phyloP scores from a whole-genome alignment of 129 eudicot species.

The Heracleum sosnowskyi region DNA sequence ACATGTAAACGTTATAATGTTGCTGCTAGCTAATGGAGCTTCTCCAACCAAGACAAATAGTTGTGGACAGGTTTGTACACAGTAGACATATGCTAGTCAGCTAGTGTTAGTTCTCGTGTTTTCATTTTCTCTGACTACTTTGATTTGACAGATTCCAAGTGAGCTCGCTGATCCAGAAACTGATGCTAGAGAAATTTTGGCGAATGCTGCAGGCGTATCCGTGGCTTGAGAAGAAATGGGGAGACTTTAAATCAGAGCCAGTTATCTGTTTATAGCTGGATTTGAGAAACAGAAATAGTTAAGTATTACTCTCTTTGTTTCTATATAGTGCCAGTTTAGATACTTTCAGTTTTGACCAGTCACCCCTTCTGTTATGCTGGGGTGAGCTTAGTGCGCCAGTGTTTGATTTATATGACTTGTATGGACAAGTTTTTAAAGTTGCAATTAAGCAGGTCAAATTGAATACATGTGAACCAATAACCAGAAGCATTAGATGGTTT shows the following conservation, averaged over 20 bases:
- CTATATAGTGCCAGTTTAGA: neutral
- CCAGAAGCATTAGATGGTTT: neutral
- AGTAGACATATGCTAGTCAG: neutral
- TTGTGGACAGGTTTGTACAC: slow-evolving; percentile 58
- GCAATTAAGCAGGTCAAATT: neutral
- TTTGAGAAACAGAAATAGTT: neutral
- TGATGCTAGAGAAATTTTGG: slow-evolving; percentile 48
- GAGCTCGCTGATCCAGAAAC: slow-evolving; percentile 72
- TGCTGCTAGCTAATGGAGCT: slow-evolving; percentile 67
- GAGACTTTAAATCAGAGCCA: neutral
- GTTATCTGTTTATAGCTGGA: neutral
- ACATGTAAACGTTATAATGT: slow-evolving; percentile 41
- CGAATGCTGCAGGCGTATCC: slow-evolving; percentile 30
- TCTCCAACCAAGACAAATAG: slow-evolving; percentile 53
- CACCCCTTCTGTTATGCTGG: neutral
- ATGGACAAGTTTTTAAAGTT: neutral
- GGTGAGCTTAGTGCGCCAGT: neutral
- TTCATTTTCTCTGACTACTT: neutral
- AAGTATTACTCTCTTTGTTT: neutral
- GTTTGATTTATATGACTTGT: neutral
- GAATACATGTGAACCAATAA: neutral
- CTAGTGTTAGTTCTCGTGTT: neutral
- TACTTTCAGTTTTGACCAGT: neutral
- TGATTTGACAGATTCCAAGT: slow-evolving; percentile 46
- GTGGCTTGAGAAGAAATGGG: slow-evolving; percentile 6